Evolutionary conservation across 164 flowering plant genomes (phyloP).

Genomic region (Tetracentron sinense): DNA sequence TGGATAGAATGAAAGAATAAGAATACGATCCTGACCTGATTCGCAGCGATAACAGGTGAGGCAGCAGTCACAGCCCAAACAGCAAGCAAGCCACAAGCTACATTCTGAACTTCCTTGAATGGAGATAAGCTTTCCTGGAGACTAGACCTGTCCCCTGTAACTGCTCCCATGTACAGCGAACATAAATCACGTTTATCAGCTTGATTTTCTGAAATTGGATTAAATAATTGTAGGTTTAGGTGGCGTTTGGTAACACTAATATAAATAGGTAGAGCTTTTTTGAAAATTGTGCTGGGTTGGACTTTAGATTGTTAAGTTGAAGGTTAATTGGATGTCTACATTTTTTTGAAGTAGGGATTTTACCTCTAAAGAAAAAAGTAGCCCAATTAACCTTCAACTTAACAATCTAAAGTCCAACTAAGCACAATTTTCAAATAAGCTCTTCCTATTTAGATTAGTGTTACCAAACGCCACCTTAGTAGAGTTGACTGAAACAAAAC

Average conservation of each 20-base stretch:
- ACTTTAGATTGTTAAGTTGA: too few species aligned
- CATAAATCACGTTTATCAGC: not conserved
- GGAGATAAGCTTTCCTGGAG: conserved; percentile 23
- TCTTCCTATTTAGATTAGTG: too few species aligned
- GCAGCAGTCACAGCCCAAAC: conserved; percentile 69
- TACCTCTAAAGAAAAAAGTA: too few species aligned
- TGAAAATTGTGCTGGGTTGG: too few species aligned
- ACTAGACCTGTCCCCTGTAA: conserved; percentile 13
- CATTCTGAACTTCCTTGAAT: conserved; percentile 42
- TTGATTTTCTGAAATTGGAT: not conserved
- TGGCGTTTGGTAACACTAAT: not conserved
- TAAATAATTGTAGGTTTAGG: not conserved
- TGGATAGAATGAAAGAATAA: not conserved
- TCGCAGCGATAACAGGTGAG: conserved; percentile 78
- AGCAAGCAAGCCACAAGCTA: conserved; percentile 77
- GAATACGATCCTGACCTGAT: conserved; percentile 39
- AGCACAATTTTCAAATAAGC: too few species aligned
- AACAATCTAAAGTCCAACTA: too few species aligned
- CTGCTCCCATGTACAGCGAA: conserved; percentile 22
- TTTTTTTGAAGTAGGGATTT: too few species aligned
- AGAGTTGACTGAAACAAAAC: too few species aligned
- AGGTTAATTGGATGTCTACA: too few species aligned
- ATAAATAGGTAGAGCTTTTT: not conserved
- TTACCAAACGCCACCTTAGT: too few species aligned
- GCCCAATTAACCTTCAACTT: too few species aligned